These are phyloP conservation scores for Yarrowia deformans DNA, from an alignment of 805 yeast genomes.

Conservation along the genomic window DNA sequence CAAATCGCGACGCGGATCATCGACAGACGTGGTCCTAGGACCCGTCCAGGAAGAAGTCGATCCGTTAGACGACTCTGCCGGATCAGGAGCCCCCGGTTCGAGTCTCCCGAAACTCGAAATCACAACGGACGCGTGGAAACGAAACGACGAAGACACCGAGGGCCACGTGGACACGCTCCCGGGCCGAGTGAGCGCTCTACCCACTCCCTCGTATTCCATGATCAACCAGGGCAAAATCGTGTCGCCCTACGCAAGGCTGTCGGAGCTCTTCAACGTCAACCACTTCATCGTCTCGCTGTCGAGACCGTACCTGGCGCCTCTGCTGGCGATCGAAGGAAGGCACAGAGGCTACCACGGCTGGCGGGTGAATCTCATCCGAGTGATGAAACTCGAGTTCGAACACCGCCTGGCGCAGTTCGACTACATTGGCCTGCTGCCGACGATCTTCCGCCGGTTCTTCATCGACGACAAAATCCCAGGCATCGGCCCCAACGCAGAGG, in stretches of 20 bases:
- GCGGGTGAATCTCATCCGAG: conserved; percentile 57
- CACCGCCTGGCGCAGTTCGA: conserved; percentile 84
- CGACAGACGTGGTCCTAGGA: conserved; percentile 37
- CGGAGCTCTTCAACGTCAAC: conserved; percentile 94
- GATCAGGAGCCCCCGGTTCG: background rate
- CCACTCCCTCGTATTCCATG: conserved; percentile 54
- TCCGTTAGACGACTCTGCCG: background rate
- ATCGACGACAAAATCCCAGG: conserved; percentile 85
- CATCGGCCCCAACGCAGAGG: conserved; percentile 54
- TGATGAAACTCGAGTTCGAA: conserved; percentile 77
- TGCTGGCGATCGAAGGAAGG: conserved; percentile 80
- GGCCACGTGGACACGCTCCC: conserved; percentile 11
- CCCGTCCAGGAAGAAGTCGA: conserved; percentile 23
- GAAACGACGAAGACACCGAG: conserved; percentile 2
- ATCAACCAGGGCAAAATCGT: conserved; percentile 54
- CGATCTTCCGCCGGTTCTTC: conserved; percentile 73
- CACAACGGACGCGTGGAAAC: background rate
- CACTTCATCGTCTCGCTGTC: conserved; percentile 91
- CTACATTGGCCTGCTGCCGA: conserved; percentile 75
- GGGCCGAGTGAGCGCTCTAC: background rate
- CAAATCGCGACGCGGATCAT: conserved; percentile 47
- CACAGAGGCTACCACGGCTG: conserved; percentile 58
- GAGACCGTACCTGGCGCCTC: conserved; percentile 91
- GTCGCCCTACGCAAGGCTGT: conserved; percentile 83
- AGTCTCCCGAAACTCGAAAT: conserved; percentile 3